Base-by-base conservation (phyloP, 495 filamentous ascomycete species). In the Neurospora sp. region DNA sequence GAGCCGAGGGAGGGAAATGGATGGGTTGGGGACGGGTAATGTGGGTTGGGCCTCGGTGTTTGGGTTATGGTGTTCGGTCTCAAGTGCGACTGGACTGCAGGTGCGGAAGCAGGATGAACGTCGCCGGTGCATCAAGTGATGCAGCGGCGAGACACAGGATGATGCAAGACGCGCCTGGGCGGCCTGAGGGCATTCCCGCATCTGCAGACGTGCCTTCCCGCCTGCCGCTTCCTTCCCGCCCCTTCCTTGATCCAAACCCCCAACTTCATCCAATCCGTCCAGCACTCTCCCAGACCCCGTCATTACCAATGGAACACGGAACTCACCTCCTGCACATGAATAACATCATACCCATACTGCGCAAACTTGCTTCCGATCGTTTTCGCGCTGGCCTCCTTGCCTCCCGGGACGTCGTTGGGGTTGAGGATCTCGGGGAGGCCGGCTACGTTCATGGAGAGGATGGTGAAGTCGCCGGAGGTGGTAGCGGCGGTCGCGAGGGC, bases 361-460 rank as follows among this genome's bases (percentile, higher is more conserved):
- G 83, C 75, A 69, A 89, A 88, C 72, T 83, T 82, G 70, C 79
- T 77, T 7, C 86, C 89, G 46, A 88, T 87, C 62, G 76, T 75
- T 23, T 78, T 81, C 20, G 86, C 82, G 75, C 87, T 89, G 27
- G 82, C 84, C 11, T 74, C 75, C 76, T 90, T 90, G 77, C 88
- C 83, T 70, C 88, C 88, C 2, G 85, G 84, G 11, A 88, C 84
- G 62, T 78, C 81, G 74, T 89, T 90, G 72, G 73, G 72, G 72
- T 90, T 87, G 72, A 90, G 78, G 70, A 87, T 80, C 14, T 78
- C 81, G 4, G 88, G 88, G 0, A 90, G 81, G 49, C 90, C 89
- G 44, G 90, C 90, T 60, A 91, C 86, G 74, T 90, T 91, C 80
- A 88, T 87, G 71, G 83, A 82, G 70, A 91, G 75, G 42, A 89